phyloP scores from a whole-genome alignment of 2,329 filamentous ascomycete species.

The Cordyceps farinosa region DNA sequence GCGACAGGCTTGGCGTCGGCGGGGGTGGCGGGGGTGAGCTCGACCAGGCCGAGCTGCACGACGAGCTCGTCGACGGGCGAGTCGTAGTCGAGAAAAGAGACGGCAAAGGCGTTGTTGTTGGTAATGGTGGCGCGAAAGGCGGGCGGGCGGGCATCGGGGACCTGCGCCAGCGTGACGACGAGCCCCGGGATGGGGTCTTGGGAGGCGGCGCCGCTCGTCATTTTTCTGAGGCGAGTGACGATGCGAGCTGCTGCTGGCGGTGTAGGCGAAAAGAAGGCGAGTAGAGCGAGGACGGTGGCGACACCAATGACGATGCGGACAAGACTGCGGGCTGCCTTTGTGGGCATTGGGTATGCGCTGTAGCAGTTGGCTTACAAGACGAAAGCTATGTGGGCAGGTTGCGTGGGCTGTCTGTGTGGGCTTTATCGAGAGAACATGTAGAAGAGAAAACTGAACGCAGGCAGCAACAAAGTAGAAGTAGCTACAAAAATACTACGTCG shows the following conservation, averaged over 20 bases:
- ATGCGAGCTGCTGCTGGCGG: background rate
- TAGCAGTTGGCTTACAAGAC: too few relatives aligned
- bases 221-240: background rate
- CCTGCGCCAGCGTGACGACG: conserved; percentile 31
- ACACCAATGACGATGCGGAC: background rate
- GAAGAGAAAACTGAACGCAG: background rate
- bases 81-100: conserved; percentile 38
- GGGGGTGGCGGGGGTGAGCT: conserved; percentile 30
- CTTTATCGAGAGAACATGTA: background rate
- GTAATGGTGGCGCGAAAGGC: conserved; percentile 35
- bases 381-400: too few relatives aligned
- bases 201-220: background rate
- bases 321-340: background rate
- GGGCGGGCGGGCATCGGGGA: conserved; percentile 29
- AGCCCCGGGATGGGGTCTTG: conserved; percentile 25
- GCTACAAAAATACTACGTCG: background rate
- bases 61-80: conserved; percentile 37
- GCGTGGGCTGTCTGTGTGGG: background rate
- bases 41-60: conserved; percentile 34
- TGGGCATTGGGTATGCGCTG: background rate
- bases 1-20: conserved; percentile 26
- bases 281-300: background rate
- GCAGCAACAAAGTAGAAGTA: background rate
- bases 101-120: conserved; percentile 33
- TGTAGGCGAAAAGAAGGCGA: background rate